Base-by-base conservation (phyloP, 768 basidiomycete genomes). In the Pulveroboletus sp. region DNA sequence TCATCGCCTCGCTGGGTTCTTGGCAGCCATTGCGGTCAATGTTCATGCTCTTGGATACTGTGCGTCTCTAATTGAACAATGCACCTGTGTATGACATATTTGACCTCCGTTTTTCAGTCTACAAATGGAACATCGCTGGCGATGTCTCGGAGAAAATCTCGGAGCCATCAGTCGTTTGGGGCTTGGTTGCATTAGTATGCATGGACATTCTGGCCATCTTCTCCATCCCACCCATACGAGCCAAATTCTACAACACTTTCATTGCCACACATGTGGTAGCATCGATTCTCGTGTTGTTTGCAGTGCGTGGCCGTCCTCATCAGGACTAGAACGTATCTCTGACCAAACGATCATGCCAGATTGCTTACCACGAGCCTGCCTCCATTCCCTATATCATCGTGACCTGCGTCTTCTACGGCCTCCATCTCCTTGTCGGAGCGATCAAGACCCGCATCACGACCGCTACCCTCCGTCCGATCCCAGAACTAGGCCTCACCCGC, bases 231-330 rank as follows among this genome's bases (percentile, higher is more conserved):
- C 75, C 68, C 49, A 71, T 82, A 55, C 74, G 91, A 19, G 69
- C 74, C 41, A 73, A 69, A 23, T 79, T 73, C 21, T 89, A 90
- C 66, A 79, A 79, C 52, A 6, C 89, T 35, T 91, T 93, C 70
- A 59, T 80, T 45, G 57, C 69, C n/a, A 77, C 77, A 2, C 90
- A 94, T 65, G 62, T 78, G 36, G 43, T 83, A 31, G 77, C 77
- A 2, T 77, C 81, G 48, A 58, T 80, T 32, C 57, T 80, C 3
- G 48, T 87, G 37, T 63, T 90, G 23, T 75, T 83, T 38, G 76
- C 81, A 57, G 80, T 68, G 6, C 19, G 12, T 40, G 11, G 16
- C 13, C 16, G 14, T 17, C 20, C 17, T 4, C 20, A 11, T 29
- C 11, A 29, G 5, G 7, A 2, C 14, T 42, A 35, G 9, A 32